Conservation (phyloP, 1,284 basidiomycete species). For the Ganoderma multipileum region DNA sequence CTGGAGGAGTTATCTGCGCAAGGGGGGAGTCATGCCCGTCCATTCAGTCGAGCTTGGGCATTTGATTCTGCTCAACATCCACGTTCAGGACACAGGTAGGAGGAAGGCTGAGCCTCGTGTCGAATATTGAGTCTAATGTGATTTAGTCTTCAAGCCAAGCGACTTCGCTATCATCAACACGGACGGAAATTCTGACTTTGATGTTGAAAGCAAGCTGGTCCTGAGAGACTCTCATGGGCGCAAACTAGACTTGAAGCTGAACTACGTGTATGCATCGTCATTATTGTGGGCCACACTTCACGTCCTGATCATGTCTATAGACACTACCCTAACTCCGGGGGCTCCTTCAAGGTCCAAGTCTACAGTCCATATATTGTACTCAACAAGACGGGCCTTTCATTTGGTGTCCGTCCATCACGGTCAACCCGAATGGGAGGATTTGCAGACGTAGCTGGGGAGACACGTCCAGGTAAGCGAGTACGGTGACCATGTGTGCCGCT, state of each 20-base stretch:
- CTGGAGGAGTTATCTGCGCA: conserved; percentile 91
- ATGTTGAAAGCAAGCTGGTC: conserved; percentile 77
- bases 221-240: conserved; percentile 81
- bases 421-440: conserved; percentile 76
- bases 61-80: conserved; percentile 90
- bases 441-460: conserved; percentile 89
- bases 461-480: conserved; percentile 53
- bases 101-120: background rate
- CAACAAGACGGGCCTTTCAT: conserved; percentile 94
- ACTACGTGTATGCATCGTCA: conserved; percentile 77
- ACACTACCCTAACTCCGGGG: conserved; percentile 90
- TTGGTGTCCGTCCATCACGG: conserved; percentile 74
- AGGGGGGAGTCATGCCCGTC: conserved; percentile 95
- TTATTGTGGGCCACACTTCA: background rate
- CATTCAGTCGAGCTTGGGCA: conserved; percentile 97
- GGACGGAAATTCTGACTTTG: conserved; percentile 91
- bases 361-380: conserved; percentile 93
- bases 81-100: conserved; percentile 89
- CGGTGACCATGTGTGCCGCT: background rate
- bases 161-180: conserved; percentile 99
- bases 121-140: background rate
- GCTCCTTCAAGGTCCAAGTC: conserved; percentile 98
- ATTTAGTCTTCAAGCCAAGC: conserved; percentile 89
- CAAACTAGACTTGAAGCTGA: conserved; percentile 85
- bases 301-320: conserved; percentile 44